Evolutionary conservation across 441 rosid genomes (phyloP).

Genomic region (Populus tomentosa): DNA sequence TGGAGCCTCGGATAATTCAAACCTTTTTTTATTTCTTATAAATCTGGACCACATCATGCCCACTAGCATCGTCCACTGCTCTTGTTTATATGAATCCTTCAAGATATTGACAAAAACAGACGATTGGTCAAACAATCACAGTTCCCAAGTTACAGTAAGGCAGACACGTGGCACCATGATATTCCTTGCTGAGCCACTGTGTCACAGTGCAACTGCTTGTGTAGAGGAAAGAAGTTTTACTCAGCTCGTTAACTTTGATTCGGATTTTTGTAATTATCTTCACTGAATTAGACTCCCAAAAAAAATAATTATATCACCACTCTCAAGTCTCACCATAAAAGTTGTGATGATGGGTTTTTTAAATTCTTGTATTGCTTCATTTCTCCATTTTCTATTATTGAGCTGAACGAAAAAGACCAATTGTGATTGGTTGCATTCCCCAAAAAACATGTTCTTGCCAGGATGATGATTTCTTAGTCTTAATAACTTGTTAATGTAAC

Average conservation of each 20-base stretch:
- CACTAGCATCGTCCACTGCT: conserved; percentile 9
- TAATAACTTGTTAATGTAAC: not conserved
- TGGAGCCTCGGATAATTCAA: conserved; percentile 34
- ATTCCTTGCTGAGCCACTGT: not conserved
- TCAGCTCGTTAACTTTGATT: not conserved
- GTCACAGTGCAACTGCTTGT: not conserved
- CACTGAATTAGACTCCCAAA: conserved; percentile 9
- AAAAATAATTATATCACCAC: conserved; percentile 5
- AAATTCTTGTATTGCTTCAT: conserved; percentile 5
- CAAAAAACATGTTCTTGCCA: not conserved
- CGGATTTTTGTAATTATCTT: not conserved
- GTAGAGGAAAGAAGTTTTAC: not conserved
- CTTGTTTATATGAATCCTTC: conserved; percentile 5
- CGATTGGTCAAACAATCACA: conserved; percentile 12
- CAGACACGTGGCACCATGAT: conserved; percentile 10
- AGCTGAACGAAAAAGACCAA: not conserved
- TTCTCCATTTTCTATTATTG: not conserved
- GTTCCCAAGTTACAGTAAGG: conserved; percentile 1
- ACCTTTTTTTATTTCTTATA: not conserved
- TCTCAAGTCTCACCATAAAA: not conserved
- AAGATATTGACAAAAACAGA: conserved; percentile 13
- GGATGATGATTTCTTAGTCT: not conserved
- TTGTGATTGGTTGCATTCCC: not conserved
- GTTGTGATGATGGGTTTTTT: not conserved
- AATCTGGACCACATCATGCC: conserved; percentile 31